Evolutionary conservation across 768 basidiomycete species (phyloP).

Genomic region (Polyporus arcularius): DNA sequence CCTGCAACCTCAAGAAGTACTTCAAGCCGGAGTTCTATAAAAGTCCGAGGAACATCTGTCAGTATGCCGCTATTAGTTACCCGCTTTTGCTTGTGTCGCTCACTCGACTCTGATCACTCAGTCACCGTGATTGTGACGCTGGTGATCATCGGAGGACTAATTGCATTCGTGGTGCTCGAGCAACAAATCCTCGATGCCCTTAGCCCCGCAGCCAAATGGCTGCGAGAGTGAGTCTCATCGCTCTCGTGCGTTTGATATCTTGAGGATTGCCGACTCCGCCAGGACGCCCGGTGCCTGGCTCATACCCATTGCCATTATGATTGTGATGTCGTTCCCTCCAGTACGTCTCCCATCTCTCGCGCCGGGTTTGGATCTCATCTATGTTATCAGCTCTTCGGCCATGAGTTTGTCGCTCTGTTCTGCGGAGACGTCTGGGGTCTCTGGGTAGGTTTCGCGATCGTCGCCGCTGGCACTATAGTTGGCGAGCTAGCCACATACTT

Average conservation of each 20-base stretch:
- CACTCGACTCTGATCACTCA: background rate
- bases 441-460: constrained; percentile 84
- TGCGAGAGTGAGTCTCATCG: background rate
- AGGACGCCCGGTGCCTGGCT: constrained; percentile 36
- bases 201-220: background rate
- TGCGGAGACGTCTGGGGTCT: constrained; percentile 91
- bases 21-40: background rate
- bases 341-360: constrained; percentile 20
- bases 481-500: constrained; percentile 87
- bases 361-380: background rate
- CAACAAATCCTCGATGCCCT: background rate
- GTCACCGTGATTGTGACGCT: background rate
- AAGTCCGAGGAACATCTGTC: background rate
- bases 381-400: constrained; percentile 70
- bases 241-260: background rate
- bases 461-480: constrained; percentile 75
- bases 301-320: constrained; percentile 44
- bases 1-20: background rate
- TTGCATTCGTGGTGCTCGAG: background rate
- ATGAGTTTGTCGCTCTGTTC: constrained; percentile 86
- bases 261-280: background rate
- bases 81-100: background rate
- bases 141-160: background rate
- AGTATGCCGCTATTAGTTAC: background rate
- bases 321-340: constrained; percentile 42